Percentiles rank a stretch among this genome's conserved stretches.
Conservation (phyloP, 306 rosid species). For the Abrus pulchellus region DNA sequence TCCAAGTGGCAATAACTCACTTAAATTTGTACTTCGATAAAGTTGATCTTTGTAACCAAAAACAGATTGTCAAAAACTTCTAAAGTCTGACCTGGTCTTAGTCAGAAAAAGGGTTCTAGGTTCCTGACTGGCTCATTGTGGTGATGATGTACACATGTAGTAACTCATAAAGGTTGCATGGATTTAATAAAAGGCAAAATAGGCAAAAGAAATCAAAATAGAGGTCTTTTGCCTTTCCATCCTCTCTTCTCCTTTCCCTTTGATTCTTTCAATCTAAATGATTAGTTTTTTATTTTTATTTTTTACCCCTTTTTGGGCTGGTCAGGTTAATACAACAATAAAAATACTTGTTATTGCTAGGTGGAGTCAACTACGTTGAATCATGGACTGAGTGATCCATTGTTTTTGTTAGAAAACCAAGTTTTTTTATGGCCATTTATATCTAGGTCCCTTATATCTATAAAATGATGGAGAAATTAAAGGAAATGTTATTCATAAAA, state of each 20-base stretch:
- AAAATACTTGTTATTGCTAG: neutral
- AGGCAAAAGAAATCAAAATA: neutral
- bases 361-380: neutral
- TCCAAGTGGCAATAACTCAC: neutral
- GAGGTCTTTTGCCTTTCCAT: neutral
- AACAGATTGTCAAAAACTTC: neutral
- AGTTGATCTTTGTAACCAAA: neutral
- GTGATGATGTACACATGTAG: neutral
- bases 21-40: neutral
- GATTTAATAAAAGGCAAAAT: neutral
- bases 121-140: neutral
- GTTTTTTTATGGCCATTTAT: neutral
- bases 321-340: neutral
- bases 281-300: neutral
- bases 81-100: neutral
- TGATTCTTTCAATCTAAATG: slow-evolving; percentile 1
- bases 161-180: neutral
- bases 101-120: neutral
- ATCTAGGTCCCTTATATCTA: no score
- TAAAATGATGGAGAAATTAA: no score
- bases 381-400: neutral
- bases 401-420: neutral
- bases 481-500: no score
- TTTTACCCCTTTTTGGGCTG: neutral
- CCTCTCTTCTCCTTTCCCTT: neutral